phyloP scores from a whole-genome alignment of 2,329 filamentous ascomycete genomes.

The Cytospora mali region DNA sequence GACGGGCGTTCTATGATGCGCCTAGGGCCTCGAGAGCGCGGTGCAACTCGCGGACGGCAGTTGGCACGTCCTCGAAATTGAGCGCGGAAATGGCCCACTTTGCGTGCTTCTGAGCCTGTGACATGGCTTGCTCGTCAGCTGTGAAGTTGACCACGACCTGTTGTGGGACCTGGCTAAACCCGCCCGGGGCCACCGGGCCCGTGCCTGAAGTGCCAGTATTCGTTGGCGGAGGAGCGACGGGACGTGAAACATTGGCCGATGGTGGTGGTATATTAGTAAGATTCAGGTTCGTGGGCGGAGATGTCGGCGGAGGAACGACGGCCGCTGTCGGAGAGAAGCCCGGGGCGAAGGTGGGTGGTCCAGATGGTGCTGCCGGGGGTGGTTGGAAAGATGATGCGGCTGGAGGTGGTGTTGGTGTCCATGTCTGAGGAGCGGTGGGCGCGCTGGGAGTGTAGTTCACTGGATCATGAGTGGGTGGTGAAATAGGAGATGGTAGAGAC shows the following conservation, averaged over 20 bases:
- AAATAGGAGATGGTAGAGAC: conserved; percentile 34
- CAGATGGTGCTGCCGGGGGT: conserved; percentile 32
- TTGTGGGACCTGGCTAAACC: conserved; percentile 31
- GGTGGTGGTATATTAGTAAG: conserved; percentile 28
- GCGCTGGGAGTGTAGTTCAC: conserved; percentile 32
- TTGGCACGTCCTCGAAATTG: conserved; percentile 93
- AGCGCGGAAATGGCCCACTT: conserved; percentile 96
- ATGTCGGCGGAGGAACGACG: conserved; percentile 35
- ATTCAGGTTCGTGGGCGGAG: conserved; percentile 30
- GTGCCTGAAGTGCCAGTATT: conserved; percentile 4
- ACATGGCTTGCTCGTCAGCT: conserved; percentile 69
- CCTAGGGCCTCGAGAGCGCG: conserved; percentile 74
- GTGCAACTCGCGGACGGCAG: conserved; percentile 81
- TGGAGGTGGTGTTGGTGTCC: conserved; percentile 35
- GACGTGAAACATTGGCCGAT: conserved; percentile 28
- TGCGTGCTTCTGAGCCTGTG: conserved; percentile 89
- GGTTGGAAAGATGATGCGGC: conserved; percentile 37
- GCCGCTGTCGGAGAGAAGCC: conserved; percentile 34
- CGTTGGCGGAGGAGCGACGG: conserved; percentile 27
- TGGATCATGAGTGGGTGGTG: conserved; percentile 36
- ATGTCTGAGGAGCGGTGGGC: conserved; percentile 32
- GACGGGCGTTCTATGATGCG: conserved; percentile 50
- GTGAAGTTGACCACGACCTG: conserved; percentile 30
- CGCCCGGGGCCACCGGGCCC: conserved; percentile 21
- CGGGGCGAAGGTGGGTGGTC: conserved; percentile 35